A percentile compares a stretch with the other conserved stretches of the same genome.
Conservation (phyloP, 1,284 basidiomycete genomes). For the Sphagnurus paluster region DNA sequence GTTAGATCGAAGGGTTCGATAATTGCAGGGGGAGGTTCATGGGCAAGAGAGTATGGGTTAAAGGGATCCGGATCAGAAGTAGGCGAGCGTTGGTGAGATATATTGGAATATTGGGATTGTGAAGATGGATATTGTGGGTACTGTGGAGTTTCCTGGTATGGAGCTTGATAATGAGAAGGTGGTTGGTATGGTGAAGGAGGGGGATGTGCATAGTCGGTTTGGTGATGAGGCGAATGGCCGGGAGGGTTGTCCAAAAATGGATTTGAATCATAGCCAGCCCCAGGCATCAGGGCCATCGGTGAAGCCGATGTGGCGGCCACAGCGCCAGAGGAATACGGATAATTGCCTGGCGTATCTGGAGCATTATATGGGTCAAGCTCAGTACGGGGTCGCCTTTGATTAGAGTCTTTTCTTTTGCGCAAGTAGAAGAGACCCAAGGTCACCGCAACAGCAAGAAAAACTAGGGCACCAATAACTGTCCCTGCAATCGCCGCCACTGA, state of each 20-base stretch:
- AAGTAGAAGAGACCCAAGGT: slow-evolving; percentile 53
- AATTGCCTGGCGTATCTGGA: slow-evolving; percentile 19
- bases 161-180: slow-evolving; percentile 20
- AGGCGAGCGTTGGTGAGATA: slow-evolving; percentile 22
- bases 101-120: slow-evolving; percentile 23
- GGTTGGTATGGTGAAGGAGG: slow-evolving; percentile 13
- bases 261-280: slow-evolving; percentile 21
- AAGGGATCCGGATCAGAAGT: slow-evolving; percentile 26
- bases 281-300: slow-evolving; percentile 10
- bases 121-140: slow-evolving; percentile 3
- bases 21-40: slow-evolving; percentile 9
- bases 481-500: slow-evolving; percentile 55
- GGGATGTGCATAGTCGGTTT: slow-evolving; percentile 4
- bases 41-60: slow-evolving; percentile 19
- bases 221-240: slow-evolving; percentile 16
- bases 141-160: slow-evolving; percentile 6
- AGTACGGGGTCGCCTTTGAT: slow-evolving; percentile 27
- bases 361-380: slow-evolving; percentile 30
- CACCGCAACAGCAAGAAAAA: slow-evolving; percentile 51
- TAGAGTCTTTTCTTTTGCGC: slow-evolving; percentile 35
- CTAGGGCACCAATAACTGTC: slow-evolving; percentile 54
- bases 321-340: slow-evolving; percentile 25
- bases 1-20: slow-evolving; percentile 21
- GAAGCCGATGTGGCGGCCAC: slow-evolving; percentile 14
- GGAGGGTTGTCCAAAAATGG: slow-evolving; percentile 29